Conservation (phyloP, 176 grass and related monocot species). For the Carex pumila region DNA sequence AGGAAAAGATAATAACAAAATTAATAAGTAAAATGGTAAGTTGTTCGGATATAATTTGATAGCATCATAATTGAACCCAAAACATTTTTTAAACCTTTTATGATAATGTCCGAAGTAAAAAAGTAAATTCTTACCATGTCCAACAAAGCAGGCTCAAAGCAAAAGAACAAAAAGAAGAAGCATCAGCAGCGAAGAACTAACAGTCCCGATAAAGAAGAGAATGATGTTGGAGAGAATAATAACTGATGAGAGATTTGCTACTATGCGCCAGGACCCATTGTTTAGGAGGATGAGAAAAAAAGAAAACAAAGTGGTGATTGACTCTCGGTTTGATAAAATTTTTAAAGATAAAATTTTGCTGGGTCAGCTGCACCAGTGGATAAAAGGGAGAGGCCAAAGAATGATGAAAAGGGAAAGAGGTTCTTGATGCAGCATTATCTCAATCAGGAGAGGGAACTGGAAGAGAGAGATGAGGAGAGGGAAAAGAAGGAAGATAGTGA, state of each 20-base stretch:
- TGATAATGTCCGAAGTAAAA: neutral
- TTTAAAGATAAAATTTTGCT: slow-evolving; percentile 55
- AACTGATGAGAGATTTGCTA: slow-evolving; percentile 56
- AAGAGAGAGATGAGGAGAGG: neutral
- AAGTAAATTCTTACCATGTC: neutral
- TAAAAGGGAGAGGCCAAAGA: slow-evolving; percentile 56
- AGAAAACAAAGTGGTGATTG: slow-evolving; percentile 64
- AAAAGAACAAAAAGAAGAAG: slow-evolving; percentile 24
- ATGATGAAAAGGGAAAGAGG: slow-evolving; percentile 33
- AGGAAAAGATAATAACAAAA: neutral
- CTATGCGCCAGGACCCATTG: slow-evolving; percentile 46
- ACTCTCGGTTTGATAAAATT: slow-evolving; percentile 65
- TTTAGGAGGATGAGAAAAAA: slow-evolving; percentile 69
- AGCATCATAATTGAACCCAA: neutral
- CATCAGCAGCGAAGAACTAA: neutral
- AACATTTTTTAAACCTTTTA: neutral
- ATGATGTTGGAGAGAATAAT: slow-evolving; percentile 23
- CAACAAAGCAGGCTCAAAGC: neutral
- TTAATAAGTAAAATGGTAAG: neutral
- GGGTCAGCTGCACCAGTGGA: slow-evolving; percentile 50
- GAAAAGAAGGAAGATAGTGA: slow-evolving; percentile 4
- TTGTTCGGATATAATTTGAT: neutral
- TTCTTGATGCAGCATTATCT: slow-evolving; percentile 72
- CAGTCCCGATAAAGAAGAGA: neutral
- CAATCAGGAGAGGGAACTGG: slow-evolving; percentile 31